Evolutionary conservation across 2,329 filamentous ascomycete species (phyloP).

Genomic region (Thielaviopsis populi): DNA sequence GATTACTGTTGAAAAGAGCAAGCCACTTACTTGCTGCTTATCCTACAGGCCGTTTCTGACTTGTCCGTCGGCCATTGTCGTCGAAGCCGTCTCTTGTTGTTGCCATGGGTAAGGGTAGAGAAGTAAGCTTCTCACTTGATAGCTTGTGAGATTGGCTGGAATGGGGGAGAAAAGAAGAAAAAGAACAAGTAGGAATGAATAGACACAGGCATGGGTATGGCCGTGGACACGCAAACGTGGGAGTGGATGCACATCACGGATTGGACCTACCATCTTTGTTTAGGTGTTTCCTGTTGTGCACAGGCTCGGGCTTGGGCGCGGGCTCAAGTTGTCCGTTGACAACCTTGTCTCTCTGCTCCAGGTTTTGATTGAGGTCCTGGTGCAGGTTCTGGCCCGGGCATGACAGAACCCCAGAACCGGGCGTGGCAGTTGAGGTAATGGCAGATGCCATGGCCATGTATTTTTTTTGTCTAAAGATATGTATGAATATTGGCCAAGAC

Average conservation of each 20-base stretch:
- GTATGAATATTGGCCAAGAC: neutral
- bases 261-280: conserved; percentile 1
- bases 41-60: neutral
- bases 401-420: neutral
- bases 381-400: neutral
- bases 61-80: neutral
- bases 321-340: neutral
- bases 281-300: neutral
- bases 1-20: neutral
- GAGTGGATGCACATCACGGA: neutral
- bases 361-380: neutral
- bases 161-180: neutral
- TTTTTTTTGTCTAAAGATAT: neutral
- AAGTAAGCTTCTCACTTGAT: neutral
- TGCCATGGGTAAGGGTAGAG: neutral
- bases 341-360: neutral
- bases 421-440: neutral
- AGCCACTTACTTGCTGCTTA: conserved; percentile 3
- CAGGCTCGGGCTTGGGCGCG: neutral
- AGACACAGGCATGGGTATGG: neutral
- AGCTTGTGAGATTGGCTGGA: neutral
- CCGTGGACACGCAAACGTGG: neutral
- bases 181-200: neutral
- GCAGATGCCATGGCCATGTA: neutral
- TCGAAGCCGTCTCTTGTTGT: neutral